Base-by-base conservation (phyloP, 805 yeast genomes). In the Lachancea thermotolerans region DNA sequence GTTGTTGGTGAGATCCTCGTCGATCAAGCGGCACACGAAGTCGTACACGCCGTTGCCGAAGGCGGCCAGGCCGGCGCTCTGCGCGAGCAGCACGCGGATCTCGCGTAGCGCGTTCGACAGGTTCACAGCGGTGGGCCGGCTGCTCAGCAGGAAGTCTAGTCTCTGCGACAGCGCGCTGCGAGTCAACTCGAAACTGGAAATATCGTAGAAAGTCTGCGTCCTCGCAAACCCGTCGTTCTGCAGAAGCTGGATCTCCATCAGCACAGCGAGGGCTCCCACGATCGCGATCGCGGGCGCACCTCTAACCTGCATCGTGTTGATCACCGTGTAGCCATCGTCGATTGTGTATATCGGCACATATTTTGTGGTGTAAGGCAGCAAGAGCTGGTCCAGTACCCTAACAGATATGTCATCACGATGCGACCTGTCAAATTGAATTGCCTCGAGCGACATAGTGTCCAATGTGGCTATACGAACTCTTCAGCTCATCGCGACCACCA, bases 201-300 rank as follows among this genome's bases (percentile, higher is more conserved):
- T 41, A 48, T 70, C 71, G 43, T 69, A 68, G 35, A 45, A 62
- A 18, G 51, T 47, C 40, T 65, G 69, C 4, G 48, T 46, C 4
- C 48, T 40, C 5, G 39, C 37, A 35, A 57, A 62, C 3, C 57
- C 49, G 2, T 60, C 62, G 28, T 48, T 52, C 31, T 49, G 60
- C 41, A 69, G 39, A 56, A 59, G 56, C 45, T 65, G 66, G 2
- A 78, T 65, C 52, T 91, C 96, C n/a, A 85, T 79, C 1, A 86
- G 82, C 2, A 91, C 75, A 2, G 96, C 78, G 48, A 90, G 74
- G 1, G 89, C 81, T 4, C 96, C 98, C 2, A 91, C 97, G 47
- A 91, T 86, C 50, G 97, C 97, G 60, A 91, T 91, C 1, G 98
- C 98, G 0, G 99, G 99, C 0, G 99, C 99, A 33, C 99, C 99